A percentile compares a stretch with the other conserved stretches of the same genome.
These are phyloP conservation scores for Ceratocystis alfenasii DNA, from an alignment of 2,329 filamentous ascomycete species.

Conservation along the genomic window DNA sequence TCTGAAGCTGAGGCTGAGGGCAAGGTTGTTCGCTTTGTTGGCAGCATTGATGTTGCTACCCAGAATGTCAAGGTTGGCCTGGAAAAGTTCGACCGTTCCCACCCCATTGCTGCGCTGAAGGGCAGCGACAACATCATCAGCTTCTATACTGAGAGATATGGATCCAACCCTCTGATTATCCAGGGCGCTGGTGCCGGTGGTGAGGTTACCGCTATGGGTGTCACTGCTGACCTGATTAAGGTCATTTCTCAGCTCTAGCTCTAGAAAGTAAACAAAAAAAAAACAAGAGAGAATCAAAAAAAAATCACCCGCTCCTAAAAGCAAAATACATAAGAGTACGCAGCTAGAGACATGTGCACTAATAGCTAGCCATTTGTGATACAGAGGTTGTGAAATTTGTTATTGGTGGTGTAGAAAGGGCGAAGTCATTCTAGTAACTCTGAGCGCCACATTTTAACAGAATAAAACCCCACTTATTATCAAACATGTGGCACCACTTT, in stretches of 20 bases:
- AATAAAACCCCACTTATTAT: background rate
- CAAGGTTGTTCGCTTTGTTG: slow-evolving; percentile 89
- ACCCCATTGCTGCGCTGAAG: slow-evolving; percentile 87
- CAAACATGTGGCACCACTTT: background rate
- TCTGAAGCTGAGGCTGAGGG: slow-evolving; percentile 71
- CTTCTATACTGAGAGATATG: slow-evolving; percentile 95
- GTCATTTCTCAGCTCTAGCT: slow-evolving; percentile 66
- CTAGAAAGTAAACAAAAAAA: slow-evolving; percentile 26
- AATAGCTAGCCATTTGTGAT: background rate
- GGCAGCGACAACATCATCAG: slow-evolving; percentile 98
- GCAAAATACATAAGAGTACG: background rate
- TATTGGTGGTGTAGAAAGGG: background rate
- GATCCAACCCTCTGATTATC: slow-evolving; percentile 78
- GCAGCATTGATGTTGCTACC: slow-evolving; percentile 74
- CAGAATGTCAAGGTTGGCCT: slow-evolving; percentile 83
- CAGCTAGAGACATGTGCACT: background rate
- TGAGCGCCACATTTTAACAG: background rate
- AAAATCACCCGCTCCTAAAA: no score
- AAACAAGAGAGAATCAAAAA: background rate
- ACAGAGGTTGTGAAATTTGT: background rate
- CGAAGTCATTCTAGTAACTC: background rate
- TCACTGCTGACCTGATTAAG: slow-evolving; percentile 87
- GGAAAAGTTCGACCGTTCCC: slow-evolving; percentile 74
- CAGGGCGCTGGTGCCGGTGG: slow-evolving; percentile 90
- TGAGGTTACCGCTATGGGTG: slow-evolving; percentile 95